Conservation (phyloP, 495 filamentous ascomycete species). For the Chaetomium tenue region DNA sequence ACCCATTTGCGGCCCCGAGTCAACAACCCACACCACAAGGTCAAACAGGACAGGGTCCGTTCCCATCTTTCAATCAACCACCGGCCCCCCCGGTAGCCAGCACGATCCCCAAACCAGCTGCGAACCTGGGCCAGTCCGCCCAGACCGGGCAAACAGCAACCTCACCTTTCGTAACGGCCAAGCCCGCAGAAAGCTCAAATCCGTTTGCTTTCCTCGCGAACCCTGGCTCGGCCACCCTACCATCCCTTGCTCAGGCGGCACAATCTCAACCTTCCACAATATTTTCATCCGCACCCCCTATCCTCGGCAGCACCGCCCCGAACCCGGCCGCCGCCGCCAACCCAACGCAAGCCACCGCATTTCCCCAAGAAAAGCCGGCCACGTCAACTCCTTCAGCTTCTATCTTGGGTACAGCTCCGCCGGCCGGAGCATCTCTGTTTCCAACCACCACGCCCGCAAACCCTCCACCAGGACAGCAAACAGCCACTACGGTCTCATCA, state of each 20-base stretch:
- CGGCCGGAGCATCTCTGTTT: constrained; percentile 1
- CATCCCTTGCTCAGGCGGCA: neutral
- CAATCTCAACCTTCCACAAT: neutral
- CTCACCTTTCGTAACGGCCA: constrained; percentile 2
- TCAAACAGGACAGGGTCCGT: constrained; percentile 12
- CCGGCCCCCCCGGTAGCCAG: neutral
- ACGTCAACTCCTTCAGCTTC: neutral
- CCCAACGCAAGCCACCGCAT: neutral
- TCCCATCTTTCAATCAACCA: constrained; percentile 10
- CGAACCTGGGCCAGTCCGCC: neutral
- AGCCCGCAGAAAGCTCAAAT: neutral
- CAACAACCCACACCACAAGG: constrained; percentile 10
- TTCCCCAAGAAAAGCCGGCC: neutral
- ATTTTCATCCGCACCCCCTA: neutral
- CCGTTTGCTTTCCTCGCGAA: constrained; percentile 11
- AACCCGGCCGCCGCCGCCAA: neutral
- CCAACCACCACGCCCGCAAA: neutral
- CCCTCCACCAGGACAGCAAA: neutral
- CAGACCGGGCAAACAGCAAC: constrained; percentile 8
- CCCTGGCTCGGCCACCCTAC: neutral
- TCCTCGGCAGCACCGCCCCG: neutral
- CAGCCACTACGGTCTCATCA: constrained; percentile 1
- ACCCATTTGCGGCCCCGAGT: constrained; percentile 4
- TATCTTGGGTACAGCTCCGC: neutral
- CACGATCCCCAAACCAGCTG: neutral